A percentile compares a stretch with the other conserved stretches of the same genome.
These are phyloP conservation scores for Anacardium occidentale DNA, from an alignment of 345 rosid genomes.

Conservation along the genomic window DNA sequence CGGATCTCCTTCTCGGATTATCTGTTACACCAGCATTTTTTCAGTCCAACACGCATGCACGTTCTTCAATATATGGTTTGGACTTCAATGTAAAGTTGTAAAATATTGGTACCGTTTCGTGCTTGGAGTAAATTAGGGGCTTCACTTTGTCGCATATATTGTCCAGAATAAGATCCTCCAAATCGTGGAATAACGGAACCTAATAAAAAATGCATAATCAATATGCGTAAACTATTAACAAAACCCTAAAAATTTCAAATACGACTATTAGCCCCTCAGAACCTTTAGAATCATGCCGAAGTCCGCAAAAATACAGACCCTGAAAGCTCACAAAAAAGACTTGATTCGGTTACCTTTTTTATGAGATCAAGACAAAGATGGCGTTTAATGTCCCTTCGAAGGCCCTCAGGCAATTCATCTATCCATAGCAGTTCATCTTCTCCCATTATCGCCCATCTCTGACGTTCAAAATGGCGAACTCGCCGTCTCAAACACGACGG, in stretches of 20 bases:
- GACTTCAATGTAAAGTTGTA: too few species aligned
- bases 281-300: too few species aligned
- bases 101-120: conserved; percentile 61
- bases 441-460: conserved; percentile 70
- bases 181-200: conserved; percentile 79
- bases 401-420: conserved; percentile 80
- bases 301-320: too few species aligned
- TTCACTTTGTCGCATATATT: conserved; percentile 84
- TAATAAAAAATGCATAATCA: too few species aligned
- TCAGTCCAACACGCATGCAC: too few species aligned
- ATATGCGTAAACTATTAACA: too few species aligned
- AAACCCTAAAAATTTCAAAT: too few species aligned
- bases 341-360: conserved; percentile 49
- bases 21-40: conserved; percentile 32
- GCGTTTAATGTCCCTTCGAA: conserved; percentile 81
- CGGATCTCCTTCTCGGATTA: conserved; percentile 93
- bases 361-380: conserved; percentile 82
- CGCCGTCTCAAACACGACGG: conserved; percentile 72
- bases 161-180: conserved; percentile 86
- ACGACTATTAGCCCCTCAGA: too few species aligned
- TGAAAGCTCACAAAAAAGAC: too few species aligned
- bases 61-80: too few species aligned
- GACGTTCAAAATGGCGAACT: conserved; percentile 73
- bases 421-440: conserved; percentile 73
- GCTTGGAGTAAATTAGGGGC: conserved; percentile 73